A percentile compares a stretch with the other conserved stretches of the same genome.
Evolutionary conservation across 2,329 filamentous ascomycete genomes (phyloP).

Genomic region (Davidsoniella neocaledoniae): DNA sequence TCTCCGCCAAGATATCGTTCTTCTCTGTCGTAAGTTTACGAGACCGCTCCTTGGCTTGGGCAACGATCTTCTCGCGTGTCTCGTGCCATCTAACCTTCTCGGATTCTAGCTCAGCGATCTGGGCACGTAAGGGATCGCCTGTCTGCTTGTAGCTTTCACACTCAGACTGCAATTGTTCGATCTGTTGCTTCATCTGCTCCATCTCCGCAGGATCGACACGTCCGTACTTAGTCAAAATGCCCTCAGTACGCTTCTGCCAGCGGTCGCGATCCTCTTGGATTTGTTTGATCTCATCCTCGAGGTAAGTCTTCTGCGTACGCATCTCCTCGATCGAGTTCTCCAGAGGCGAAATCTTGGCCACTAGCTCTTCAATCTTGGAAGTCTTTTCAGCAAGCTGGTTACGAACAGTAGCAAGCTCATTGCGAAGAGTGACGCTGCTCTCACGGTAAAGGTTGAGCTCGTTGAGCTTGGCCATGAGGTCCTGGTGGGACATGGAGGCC

Average conservation of each 20-base stretch:
- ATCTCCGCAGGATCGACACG: conserved; percentile 87
- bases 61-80: conserved; percentile 35
- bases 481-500: conserved; percentile 63
- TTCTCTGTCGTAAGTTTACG: conserved; percentile 37
- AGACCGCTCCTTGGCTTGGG: conserved; percentile 46
- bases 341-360: conserved; percentile 62
- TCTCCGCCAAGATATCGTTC: conserved; percentile 33
- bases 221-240: conserved; percentile 91
- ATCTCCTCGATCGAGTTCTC: conserved; percentile 67
- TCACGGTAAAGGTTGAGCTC: conserved; percentile 93
- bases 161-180: conserved; percentile 49
- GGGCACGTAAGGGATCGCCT: conserved; percentile 34
- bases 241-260: conserved; percentile 90
- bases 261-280: conserved; percentile 82
- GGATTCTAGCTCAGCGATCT: conserved; percentile 36
- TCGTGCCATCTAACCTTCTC: conserved; percentile 38
- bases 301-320: conserved; percentile 62
- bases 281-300: conserved; percentile 76
- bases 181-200: conserved; percentile 69
- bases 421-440: conserved; percentile 79
- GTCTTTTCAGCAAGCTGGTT: conserved; percentile 59
- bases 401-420: conserved; percentile 67
- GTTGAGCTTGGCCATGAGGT: conserved; percentile 85
- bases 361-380: conserved; percentile 56
- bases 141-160: conserved; percentile 37